A percentile compares a stretch with the other conserved stretches of the same genome.
These are phyloP conservation scores for Salvia rosmarinus DNA, from an alignment of 257 asterid species.

Conservation along the genomic window DNA sequence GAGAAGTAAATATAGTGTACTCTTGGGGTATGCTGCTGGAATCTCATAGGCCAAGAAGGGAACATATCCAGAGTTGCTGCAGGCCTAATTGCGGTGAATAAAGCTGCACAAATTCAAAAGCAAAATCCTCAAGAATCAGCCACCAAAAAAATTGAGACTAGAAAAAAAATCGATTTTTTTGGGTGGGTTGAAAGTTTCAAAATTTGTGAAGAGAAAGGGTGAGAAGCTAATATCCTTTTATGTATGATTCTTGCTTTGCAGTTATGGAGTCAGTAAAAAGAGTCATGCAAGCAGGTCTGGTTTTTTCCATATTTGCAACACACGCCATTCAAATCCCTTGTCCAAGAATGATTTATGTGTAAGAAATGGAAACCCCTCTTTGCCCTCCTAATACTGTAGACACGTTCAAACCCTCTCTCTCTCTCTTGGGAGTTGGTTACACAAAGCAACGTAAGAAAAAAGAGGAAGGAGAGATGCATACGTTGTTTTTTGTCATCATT, in stretches of 20 bases:
- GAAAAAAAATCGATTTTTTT: not conserved
- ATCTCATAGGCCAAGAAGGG: constrained; percentile 92
- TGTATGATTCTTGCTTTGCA: constrained; percentile 41
- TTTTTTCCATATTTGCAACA: constrained; percentile 68
- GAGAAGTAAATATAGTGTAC: constrained; percentile 40
- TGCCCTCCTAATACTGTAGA: constrained; percentile 36
- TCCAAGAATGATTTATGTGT: constrained; percentile 67
- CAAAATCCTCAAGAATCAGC: constrained; percentile 56
- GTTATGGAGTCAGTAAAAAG: constrained; percentile 71
- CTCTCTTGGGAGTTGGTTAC: constrained; percentile 35
- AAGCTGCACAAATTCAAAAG: constrained; percentile 77
- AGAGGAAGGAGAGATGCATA: constrained; percentile 38
- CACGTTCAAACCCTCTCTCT: constrained; percentile 50
- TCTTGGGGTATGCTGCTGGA: constrained; percentile 61
- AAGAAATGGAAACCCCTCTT: constrained; percentile 53
- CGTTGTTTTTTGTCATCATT: constrained; percentile 77
- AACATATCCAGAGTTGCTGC: constrained; percentile 96
- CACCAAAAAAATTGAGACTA: not conserved
- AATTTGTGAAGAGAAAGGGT: too few species aligned
- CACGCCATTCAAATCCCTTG: constrained; percentile 68
- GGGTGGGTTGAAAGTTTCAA: constrained; percentile 16
- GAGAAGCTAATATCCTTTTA: constrained; percentile 42
- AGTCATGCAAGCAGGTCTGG: constrained; percentile 64
- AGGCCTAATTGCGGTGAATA: constrained; percentile 65
- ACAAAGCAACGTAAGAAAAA: constrained; percentile 54